Conservation (phyloP, 768 basidiomycete genomes). For the Leccinum aurantiacum region DNA sequence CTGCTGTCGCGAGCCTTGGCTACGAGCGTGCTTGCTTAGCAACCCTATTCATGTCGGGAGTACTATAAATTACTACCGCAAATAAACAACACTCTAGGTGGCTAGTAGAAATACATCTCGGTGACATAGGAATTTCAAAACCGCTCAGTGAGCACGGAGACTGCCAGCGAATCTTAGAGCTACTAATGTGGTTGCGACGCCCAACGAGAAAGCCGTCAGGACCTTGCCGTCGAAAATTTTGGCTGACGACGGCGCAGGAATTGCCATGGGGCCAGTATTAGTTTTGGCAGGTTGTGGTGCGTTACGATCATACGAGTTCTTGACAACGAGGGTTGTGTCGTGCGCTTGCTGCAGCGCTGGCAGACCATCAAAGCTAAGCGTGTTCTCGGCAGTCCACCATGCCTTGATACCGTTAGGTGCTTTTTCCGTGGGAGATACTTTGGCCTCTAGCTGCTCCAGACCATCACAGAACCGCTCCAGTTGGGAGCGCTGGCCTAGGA, state of each 20-base stretch:
- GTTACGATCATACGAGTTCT: constrained; percentile 24
- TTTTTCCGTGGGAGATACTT: constrained; percentile 19
- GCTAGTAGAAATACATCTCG: not conserved
- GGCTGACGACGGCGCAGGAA: not conserved
- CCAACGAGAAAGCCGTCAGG: constrained; percentile 32
- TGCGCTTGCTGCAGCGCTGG: constrained; percentile 43
- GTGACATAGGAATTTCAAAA: not conserved
- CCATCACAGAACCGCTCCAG: constrained; percentile 46
- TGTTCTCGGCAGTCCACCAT: constrained; percentile 56
- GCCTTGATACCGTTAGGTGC: constrained; percentile 46
- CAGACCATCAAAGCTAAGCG: constrained; percentile 55
- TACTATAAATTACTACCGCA: not conserved
- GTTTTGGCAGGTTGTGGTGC: constrained; percentile 6
- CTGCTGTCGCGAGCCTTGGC: not conserved
- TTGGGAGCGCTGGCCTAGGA: constrained; percentile 52
- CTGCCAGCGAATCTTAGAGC: constrained; percentile 9
- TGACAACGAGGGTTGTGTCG: constrained; percentile 11
- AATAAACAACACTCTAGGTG: not conserved
- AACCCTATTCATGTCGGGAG: not conserved
- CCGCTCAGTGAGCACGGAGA: constrained; percentile 8
- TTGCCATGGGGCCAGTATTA: not conserved
- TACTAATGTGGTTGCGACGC: constrained; percentile 22
- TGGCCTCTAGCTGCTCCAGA: constrained; percentile 45
- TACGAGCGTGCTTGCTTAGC: not conserved
- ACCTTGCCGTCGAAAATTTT: constrained; percentile 10